These are phyloP conservation scores for Macrocybe gigantea DNA, from an alignment of 768 basidiomycete species.

Conservation along the genomic window DNA sequence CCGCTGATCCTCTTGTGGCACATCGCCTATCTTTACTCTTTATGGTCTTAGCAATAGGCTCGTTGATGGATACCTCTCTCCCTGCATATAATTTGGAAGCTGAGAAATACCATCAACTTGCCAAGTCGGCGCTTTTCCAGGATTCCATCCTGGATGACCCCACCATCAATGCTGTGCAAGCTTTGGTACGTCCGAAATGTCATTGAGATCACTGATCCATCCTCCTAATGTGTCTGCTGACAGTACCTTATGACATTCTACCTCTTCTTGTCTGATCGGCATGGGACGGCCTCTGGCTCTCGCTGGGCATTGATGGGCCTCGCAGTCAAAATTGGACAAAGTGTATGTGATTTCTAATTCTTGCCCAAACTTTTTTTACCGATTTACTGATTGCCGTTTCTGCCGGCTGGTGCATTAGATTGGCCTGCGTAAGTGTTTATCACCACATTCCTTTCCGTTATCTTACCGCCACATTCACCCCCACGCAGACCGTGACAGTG, in stretches of 20 bases:
- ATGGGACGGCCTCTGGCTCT: slow-evolving; percentile 58
- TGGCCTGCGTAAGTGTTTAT: slow-evolving; percentile 52
- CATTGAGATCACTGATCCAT: slow-evolving; percentile 9
- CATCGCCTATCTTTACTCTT: slow-evolving; percentile 62
- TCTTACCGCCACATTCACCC: slow-evolving; percentile 4
- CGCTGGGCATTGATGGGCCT: slow-evolving; percentile 68
- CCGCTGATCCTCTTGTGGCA: slow-evolving; percentile 46
- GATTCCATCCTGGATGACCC: slow-evolving; percentile 63
- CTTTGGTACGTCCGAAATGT: slow-evolving; percentile 41
- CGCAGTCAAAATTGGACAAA: slow-evolving; percentile 65
- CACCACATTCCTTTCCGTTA: slow-evolving; percentile 3
- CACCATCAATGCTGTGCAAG: slow-evolving; percentile 61
- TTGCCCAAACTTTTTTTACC: slow-evolving; percentile 4
- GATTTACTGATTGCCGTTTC: slow-evolving; percentile 2
- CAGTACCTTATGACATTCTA: slow-evolving; percentile 70
- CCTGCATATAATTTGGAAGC: slow-evolving; percentile 61
- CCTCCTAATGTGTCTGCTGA: slow-evolving; percentile 3
- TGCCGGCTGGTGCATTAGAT: slow-evolving; percentile 33
- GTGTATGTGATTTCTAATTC: slow-evolving; percentile 39
- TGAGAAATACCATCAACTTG: slow-evolving; percentile 65
- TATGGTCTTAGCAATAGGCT: slow-evolving; percentile 63
- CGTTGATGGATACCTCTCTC: slow-evolving; percentile 50
- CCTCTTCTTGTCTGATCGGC: slow-evolving; percentile 62
- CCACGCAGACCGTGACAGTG: slow-evolving; percentile 58
- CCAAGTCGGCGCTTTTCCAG: slow-evolving; percentile 59